Evolutionary conservation across 2,329 filamentous ascomycete genomes (phyloP).

Genomic region (Raffaelea ambrosiae): DNA sequence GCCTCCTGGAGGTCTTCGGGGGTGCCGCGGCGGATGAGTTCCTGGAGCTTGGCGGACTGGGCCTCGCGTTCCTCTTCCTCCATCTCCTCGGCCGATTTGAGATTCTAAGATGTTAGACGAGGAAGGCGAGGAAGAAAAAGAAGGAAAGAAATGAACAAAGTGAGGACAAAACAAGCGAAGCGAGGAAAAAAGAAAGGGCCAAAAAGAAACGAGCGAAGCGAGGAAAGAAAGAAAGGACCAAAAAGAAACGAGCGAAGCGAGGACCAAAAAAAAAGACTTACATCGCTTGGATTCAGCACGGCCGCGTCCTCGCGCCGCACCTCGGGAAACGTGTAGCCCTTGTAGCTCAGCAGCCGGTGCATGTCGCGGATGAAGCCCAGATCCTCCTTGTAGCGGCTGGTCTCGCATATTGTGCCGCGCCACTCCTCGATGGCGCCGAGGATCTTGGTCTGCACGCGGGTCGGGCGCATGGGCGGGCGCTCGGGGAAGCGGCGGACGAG

Average conservation of each 20-base stretch:
- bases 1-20: conserved; percentile 94
- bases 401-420: conserved; percentile 96
- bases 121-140: not conserved
- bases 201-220: not conserved
- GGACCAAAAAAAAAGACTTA: conserved; percentile 37
- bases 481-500: conserved; percentile 94
- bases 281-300: conserved; percentile 92
- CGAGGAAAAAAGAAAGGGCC: not conserved
- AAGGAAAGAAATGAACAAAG: not conserved
- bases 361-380: conserved; percentile 94
- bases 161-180: not conserved
- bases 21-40: conserved; percentile 84
- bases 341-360: conserved; percentile 91
- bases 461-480: conserved; percentile 75
- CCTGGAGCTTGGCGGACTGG: conserved; percentile 96
- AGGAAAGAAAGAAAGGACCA: not conserved
- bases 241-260: not conserved
- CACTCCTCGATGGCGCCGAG: conserved; percentile 97
- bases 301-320: conserved; percentile 89
- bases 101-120: conserved; percentile 52
- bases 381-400: conserved; percentile 94
- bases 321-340: conserved; percentile 93
- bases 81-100: conserved; percentile 97
- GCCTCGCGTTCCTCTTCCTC: conserved; percentile 92
- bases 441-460: conserved; percentile 83